These are phyloP conservation scores for Phytophthora sojae DNA, from an alignment of 352 stramenopile species.

Conservation along the genomic window DNA sequence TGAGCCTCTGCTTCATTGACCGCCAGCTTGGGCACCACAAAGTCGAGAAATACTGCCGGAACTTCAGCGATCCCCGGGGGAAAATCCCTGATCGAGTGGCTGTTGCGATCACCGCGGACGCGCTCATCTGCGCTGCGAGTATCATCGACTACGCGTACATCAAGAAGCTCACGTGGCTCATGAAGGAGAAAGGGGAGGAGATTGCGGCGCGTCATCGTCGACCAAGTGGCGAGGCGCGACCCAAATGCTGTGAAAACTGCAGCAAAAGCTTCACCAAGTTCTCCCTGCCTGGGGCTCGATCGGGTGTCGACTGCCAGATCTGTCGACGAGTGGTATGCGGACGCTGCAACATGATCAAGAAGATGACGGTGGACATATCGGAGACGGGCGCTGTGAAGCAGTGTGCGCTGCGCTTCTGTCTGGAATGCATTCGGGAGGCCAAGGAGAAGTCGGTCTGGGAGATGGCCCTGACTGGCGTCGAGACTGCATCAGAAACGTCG, in stretches of 20 bases:
- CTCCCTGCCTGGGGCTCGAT: not conserved
- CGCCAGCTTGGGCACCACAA: slow-evolving; percentile 34
- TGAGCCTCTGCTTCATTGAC: slow-evolving; percentile 54
- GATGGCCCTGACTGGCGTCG: slow-evolving; percentile 38
- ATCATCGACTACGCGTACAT: slow-evolving; percentile 52
- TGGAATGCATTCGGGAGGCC: slow-evolving; percentile 52
- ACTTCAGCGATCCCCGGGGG: slow-evolving; percentile 42
- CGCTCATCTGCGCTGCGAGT: slow-evolving; percentile 19
- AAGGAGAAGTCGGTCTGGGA: slow-evolving; percentile 53
- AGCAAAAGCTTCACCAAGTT: slow-evolving; percentile 8
- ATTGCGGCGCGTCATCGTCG: not conserved
- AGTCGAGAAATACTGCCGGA: slow-evolving; percentile 52
- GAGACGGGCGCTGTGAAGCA: slow-evolving; percentile 34
- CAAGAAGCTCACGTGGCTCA: slow-evolving; percentile 49
- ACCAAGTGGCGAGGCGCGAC: not conserved
- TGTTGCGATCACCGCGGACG: slow-evolving; percentile 24
- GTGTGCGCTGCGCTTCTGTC: slow-evolving; percentile 49
- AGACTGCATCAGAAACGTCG: slow-evolving; percentile 15
- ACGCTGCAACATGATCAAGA: slow-evolving; percentile 57
- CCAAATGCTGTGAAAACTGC: not conserved
- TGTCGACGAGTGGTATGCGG: slow-evolving; percentile 50
- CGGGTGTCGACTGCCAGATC: slow-evolving; percentile 41
- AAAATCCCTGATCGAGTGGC: slow-evolving; percentile 35
- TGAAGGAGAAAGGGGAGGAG: slow-evolving; percentile 29
- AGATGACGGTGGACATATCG: slow-evolving; percentile 56